Conservation (phyloP, 2,329 filamentous ascomycete species). For the Cladosporium sp. region DNA sequence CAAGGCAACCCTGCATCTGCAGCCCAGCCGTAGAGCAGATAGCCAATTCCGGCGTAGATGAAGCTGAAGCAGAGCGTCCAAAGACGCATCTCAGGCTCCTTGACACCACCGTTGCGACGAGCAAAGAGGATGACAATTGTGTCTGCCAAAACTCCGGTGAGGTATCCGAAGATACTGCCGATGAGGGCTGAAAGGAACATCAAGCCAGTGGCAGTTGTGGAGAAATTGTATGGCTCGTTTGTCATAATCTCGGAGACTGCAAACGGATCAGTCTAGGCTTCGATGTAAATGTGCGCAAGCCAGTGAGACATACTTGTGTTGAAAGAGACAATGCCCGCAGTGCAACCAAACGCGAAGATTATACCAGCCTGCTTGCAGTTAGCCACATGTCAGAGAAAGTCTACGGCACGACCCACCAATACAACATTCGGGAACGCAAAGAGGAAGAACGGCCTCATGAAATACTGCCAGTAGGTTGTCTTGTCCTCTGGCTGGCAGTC, state of each 20-base stretch:
- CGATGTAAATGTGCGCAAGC: background rate
- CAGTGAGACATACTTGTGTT: constrained; percentile 30
- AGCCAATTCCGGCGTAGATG: constrained; percentile 38
- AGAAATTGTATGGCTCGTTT: constrained; percentile 39
- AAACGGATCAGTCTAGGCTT: background rate
- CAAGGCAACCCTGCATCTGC: constrained; percentile 32
- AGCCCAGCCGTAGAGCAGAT: constrained; percentile 44
- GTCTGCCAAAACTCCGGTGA: constrained; percentile 47
- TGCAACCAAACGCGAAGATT: constrained; percentile 45
- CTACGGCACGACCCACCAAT: constrained; percentile 22
- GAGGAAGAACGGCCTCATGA: constrained; percentile 42
- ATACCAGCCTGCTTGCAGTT: constrained; percentile 32
- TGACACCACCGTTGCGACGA: constrained; percentile 27
- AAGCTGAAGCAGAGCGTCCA: constrained; percentile 39
- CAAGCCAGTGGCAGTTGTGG: constrained; percentile 35
- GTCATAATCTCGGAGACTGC: constrained; percentile 41
- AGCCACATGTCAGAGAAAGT: background rate
- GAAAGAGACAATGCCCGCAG: constrained; percentile 43
- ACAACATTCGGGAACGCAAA: constrained; percentile 44
- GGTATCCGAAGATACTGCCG: constrained; percentile 26
- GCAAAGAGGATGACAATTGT: constrained; percentile 36
- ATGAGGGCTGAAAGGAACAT: constrained; percentile 29
- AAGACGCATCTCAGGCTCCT: constrained; percentile 32
- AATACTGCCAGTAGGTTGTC: constrained; percentile 43
- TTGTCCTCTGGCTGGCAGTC: constrained; percentile 37